phyloP scores from a whole-genome alignment of 345 rosid species.

The Eucalyptus pauciflora region DNA sequence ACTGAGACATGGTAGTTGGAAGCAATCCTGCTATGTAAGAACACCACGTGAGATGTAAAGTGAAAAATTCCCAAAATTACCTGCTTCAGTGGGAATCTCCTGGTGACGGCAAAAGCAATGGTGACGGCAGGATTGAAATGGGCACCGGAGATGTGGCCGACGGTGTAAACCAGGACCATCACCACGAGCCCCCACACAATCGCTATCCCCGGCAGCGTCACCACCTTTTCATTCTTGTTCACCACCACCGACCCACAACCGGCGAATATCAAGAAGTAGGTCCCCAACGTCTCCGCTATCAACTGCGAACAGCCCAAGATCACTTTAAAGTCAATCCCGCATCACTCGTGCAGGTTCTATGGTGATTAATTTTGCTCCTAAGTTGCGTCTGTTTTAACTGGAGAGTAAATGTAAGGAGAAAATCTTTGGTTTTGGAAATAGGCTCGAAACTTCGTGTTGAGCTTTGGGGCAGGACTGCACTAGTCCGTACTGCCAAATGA shows the following conservation, averaged over 20 bases:
- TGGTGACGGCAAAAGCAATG: constrained; percentile 73
- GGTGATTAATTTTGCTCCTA: not conserved
- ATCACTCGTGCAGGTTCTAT: not conserved
- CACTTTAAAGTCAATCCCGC: not conserved
- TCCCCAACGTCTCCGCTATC: constrained; percentile 66
- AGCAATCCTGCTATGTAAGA: not conserved
- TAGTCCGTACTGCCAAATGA: not conserved
- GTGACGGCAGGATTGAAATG: constrained; percentile 97
- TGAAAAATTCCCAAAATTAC: not conserved
- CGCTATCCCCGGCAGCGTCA: constrained; percentile 69
- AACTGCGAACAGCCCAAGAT: constrained; percentile 20
- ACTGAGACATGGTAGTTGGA: too few species aligned
- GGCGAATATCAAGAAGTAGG: constrained; percentile 85
- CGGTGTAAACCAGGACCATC: constrained; percentile 70
- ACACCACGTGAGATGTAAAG: not conserved
- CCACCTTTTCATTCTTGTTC: constrained; percentile 48
- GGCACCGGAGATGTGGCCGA: constrained; percentile 96
- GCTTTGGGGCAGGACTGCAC: not conserved
- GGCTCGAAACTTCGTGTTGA: not conserved
- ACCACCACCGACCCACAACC: constrained; percentile 80
- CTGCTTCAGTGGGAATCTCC: constrained; percentile 77
- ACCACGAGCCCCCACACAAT: constrained; percentile 82
- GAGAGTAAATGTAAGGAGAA: not conserved
- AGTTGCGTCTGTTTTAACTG: not conserved
- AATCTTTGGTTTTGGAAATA: not conserved